phyloP scores from a whole-genome alignment of 73 alveolate species.

The Blepharisma japonicum region DNA sequence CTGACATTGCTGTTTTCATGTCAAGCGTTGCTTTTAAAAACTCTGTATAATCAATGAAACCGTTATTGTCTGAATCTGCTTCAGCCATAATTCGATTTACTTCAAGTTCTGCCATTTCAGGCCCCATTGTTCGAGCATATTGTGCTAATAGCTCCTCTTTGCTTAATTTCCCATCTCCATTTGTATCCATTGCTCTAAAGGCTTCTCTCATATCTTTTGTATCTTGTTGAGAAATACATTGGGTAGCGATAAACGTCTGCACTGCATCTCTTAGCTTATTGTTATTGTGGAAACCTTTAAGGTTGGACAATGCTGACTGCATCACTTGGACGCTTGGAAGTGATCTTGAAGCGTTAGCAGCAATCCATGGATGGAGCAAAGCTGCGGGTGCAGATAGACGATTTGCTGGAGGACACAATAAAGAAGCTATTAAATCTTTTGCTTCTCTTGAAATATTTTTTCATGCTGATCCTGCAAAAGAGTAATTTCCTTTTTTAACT shows the following conservation, averaged over 20 bases:
- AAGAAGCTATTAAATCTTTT: conserved; percentile 45
- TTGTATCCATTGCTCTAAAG: conserved; percentile 39
- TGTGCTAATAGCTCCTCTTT: conserved; percentile 42
- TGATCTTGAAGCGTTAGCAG: not conserved
- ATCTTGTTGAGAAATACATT: conserved; percentile 1
- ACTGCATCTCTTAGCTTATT: conserved; percentile 16
- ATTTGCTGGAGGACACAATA: conserved; percentile 44
- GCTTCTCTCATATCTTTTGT: conserved; percentile 28
- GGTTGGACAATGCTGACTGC: not conserved
- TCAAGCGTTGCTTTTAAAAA: conserved; percentile 48
- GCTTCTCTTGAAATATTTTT: conserved; percentile 54
- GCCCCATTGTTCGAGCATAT: conserved; percentile 30
- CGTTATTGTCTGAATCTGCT: conserved; percentile 56
- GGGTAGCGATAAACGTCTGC: conserved; percentile 13
- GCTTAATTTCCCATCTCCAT: conserved; percentile 48
- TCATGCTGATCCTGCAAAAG: conserved; percentile 49
- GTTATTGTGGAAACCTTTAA: not conserved
- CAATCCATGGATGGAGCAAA: conserved; percentile 53
- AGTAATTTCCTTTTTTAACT: conserved; percentile 46
- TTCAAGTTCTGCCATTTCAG: conserved; percentile 40
- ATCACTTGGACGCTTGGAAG: not conserved
- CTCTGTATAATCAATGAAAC: conserved; percentile 57
- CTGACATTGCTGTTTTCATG: conserved; percentile 40
- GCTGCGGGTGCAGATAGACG: conserved; percentile 60
- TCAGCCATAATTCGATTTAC: conserved; percentile 42